These are phyloP conservation scores for Silene coronaria DNA, from an alignment of 179 eudicot genomes.

Conservation along the genomic window DNA sequence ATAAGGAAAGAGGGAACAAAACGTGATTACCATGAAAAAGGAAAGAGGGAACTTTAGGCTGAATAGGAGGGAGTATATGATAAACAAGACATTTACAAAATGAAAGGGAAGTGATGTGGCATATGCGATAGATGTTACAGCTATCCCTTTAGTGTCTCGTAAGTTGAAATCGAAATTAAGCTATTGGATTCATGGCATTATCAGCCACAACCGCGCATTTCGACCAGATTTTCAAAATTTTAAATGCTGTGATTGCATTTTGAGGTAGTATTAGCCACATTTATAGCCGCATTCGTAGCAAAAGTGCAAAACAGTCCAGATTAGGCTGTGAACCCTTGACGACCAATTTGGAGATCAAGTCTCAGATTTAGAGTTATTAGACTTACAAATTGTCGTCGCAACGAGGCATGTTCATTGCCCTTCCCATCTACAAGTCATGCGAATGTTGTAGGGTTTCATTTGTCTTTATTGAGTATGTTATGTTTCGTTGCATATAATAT, in stretches of 20 bases:
- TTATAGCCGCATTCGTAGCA: not conserved
- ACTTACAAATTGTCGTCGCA: not conserved
- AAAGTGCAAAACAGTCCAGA: not conserved
- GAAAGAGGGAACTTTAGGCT: too few species aligned
- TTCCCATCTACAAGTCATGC: not conserved
- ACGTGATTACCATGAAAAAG: too few species aligned
- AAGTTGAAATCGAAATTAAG: not conserved
- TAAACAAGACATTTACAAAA: not conserved
- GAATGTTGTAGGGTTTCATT: not conserved
- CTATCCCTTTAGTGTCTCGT: not conserved
- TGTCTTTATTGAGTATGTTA: not conserved
- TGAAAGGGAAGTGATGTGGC: not conserved
- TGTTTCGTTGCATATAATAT: not conserved
- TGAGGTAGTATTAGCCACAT: not conserved
- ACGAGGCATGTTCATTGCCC: not conserved
- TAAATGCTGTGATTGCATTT: not conserved
- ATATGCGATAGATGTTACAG: not conserved
- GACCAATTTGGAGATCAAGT: not conserved
- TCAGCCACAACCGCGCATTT: not conserved
- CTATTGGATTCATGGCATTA: not conserved
- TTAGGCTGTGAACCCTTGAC: too few species aligned
- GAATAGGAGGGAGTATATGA: too few species aligned
- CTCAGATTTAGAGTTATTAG: not conserved
- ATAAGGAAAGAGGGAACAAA: too few species aligned
- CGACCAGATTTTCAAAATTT: not conserved